These are phyloP conservation scores for Trichoderma asperelloides DNA, from an alignment of 495 filamentous ascomycete species.

Conservation along the genomic window DNA sequence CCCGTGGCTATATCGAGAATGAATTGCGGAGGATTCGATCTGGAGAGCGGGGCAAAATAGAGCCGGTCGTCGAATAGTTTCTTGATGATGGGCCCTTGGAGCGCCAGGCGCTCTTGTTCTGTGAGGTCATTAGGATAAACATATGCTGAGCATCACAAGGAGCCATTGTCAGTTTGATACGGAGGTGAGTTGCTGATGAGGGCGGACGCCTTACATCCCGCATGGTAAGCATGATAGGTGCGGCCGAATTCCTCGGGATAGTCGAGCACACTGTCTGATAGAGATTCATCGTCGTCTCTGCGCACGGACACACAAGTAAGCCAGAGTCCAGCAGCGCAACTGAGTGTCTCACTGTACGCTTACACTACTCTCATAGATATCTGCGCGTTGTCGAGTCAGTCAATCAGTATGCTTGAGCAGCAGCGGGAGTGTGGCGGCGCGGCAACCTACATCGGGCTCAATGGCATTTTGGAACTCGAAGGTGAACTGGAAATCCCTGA, in stretches of 20 bases:
- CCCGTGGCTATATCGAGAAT: slow-evolving; percentile 65
- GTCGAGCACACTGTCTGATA: slow-evolving; percentile 17
- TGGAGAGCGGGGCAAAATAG: slow-evolving; percentile 46
- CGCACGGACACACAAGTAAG: neutral
- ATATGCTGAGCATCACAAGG: slow-evolving; percentile 31
- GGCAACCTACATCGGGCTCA: slow-evolving; percentile 24
- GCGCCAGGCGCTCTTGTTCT: slow-evolving; percentile 44
- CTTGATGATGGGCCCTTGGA: slow-evolving; percentile 58
- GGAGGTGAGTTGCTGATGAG: neutral
- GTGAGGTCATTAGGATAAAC: slow-evolving; percentile 50
- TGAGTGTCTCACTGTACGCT: neutral
- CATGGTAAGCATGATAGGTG: slow-evolving; percentile 46
- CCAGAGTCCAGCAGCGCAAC: neutral
- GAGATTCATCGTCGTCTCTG: slow-evolving; percentile 16
- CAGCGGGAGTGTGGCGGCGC: neutral
- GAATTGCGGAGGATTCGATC: slow-evolving; percentile 38
- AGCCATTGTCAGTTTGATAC: neutral
- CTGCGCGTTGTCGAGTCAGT: neutral
- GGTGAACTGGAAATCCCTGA: slow-evolving; percentile 23
- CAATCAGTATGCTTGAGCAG: neutral
- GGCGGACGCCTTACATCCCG: slow-evolving; percentile 16
- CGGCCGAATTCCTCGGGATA: slow-evolving; percentile 47
- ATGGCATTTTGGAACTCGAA: slow-evolving; percentile 25
- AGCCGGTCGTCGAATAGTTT: slow-evolving; percentile 48
- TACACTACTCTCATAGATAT: neutral